Evolutionary conservation across 1,139 yeast species (phyloP).

Genomic region (Candida glucosophila): DNA sequence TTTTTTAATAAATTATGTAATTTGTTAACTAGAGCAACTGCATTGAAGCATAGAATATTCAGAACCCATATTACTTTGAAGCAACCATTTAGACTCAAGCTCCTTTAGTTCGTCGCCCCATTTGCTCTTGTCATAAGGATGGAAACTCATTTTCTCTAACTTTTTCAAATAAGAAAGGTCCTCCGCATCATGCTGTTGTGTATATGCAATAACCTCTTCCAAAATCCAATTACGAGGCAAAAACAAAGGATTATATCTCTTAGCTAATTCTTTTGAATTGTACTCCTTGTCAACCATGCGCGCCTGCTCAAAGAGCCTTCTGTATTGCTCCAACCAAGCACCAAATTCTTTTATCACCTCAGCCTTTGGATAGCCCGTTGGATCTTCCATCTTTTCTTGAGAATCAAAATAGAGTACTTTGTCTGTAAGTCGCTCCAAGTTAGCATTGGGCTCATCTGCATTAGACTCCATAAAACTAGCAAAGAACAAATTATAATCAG

Average conservation of each 20-base stretch:
- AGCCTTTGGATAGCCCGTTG: conserved; percentile 20
- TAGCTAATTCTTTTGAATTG: conserved; percentile 29
- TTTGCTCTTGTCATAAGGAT: conserved; percentile 48
- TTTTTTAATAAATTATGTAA: background rate
- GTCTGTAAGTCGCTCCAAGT: conserved; percentile 18
- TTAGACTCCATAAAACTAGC: conserved; percentile 21
- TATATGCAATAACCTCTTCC: conserved; percentile 64
- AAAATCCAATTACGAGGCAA: conserved; percentile 82
- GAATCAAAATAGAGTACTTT: conserved; percentile 12
- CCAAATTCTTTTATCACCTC: conserved; percentile 23
- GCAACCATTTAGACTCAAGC: conserved; percentile 46
- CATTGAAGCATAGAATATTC: conserved; percentile 53
- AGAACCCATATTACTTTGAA: conserved; percentile 36
- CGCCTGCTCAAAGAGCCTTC: too few species aligned
- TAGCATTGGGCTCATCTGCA: conserved; percentile 6
- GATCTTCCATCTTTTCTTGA: background rate
- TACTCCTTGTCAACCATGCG: too few species aligned
- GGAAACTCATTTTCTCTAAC: conserved; percentile 50
- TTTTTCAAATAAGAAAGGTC: conserved; percentile 40
- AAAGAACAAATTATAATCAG: conserved; percentile 80
- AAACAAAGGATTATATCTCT: conserved; percentile 61
- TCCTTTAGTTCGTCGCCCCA: conserved; percentile 64
- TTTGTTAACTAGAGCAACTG: conserved; percentile 49
- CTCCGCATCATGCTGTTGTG: conserved; percentile 27
- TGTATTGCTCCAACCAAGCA: conserved; percentile 34